Evolutionary conservation across 192 early-diverging fungal genomes (phyloP).

Genomic region (Rhizoclosmatium globosum): DNA sequence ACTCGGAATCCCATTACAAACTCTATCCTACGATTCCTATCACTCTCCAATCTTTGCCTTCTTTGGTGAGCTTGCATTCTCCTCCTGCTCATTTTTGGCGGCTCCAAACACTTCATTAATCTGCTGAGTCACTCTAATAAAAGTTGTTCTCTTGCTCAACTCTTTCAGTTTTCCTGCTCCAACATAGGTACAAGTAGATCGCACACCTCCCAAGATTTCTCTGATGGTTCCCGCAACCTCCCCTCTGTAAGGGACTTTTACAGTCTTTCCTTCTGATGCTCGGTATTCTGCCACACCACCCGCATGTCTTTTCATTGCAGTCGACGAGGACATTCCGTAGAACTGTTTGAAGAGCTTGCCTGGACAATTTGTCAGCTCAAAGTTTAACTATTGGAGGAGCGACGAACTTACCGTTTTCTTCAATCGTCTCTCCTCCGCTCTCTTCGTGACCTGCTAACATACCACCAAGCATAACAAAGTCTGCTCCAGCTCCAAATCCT

Average conservation of each 20-base stretch:
- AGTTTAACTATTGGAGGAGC: not conserved
- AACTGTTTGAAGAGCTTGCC: conserved; percentile 30
- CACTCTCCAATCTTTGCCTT: not conserved
- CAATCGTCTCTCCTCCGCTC: conserved; percentile 23
- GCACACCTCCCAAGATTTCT: conserved; percentile 24
- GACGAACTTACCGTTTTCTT: conserved; percentile 26
- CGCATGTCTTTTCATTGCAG: conserved; percentile 25
- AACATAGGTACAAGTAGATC: conserved; percentile 22
- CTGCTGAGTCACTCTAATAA: conserved; percentile 35
- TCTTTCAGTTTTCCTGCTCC: conserved; percentile 29
- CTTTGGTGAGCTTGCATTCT: not conserved
- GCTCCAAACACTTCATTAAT: conserved; percentile 35
- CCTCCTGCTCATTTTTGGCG: conserved; percentile 36
- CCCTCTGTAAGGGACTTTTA: conserved; percentile 24
- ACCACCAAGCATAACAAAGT: conserved; percentile 33
- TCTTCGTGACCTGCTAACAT: conserved; percentile 31
- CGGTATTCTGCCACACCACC: conserved; percentile 30
- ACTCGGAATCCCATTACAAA: too few species aligned
- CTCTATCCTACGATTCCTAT: too few species aligned
- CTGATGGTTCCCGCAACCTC: conserved; percentile 14
- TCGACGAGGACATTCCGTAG: conserved; percentile 33
- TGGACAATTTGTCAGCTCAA: not conserved
- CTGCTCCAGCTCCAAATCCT: conserved; percentile 31
- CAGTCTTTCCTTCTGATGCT: conserved; percentile 29
- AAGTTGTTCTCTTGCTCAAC: conserved; percentile 31